These are phyloP conservation scores for Ceratobasidium sp. DNA, from an alignment of 1,284 basidiomycete species.

Conservation along the genomic window DNA sequence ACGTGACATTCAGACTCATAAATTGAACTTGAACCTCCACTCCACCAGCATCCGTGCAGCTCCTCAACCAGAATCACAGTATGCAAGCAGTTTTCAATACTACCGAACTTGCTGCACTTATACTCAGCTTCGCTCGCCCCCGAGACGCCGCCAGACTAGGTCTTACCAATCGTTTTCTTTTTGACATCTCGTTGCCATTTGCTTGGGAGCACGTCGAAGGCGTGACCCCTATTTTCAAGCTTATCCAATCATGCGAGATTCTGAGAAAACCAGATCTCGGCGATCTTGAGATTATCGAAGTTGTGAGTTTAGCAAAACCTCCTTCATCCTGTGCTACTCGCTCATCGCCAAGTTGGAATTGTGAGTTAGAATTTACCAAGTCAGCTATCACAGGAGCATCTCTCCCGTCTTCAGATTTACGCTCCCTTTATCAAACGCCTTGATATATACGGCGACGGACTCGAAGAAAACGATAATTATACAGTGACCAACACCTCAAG, in stretches of 20 bases:
- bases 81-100: neutral
- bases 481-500: neutral
- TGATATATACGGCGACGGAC: neutral
- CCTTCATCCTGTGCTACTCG: neutral
- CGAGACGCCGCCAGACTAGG: neutral
- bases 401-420: constrained; percentile 1
- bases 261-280: neutral
- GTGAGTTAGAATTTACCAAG: neutral
- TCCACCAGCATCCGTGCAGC: neutral
- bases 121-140: neutral
- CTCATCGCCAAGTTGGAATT: too few relatives aligned
- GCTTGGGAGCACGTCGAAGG: constrained; percentile 15
- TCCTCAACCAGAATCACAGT: neutral
- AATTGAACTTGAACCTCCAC: neutral
- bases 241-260: neutral
- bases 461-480: neutral
- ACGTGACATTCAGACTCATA: too few relatives aligned
- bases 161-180: neutral
- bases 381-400: neutral
- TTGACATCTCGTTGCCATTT: neutral
- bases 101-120: neutral
- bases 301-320: neutral
- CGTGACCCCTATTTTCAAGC: neutral
- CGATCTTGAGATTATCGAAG: too few relatives aligned
- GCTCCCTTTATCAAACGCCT: neutral